Conservation (phyloP, 2,329 filamentous ascomycete species). For the Stemphylium lycopersici region DNA sequence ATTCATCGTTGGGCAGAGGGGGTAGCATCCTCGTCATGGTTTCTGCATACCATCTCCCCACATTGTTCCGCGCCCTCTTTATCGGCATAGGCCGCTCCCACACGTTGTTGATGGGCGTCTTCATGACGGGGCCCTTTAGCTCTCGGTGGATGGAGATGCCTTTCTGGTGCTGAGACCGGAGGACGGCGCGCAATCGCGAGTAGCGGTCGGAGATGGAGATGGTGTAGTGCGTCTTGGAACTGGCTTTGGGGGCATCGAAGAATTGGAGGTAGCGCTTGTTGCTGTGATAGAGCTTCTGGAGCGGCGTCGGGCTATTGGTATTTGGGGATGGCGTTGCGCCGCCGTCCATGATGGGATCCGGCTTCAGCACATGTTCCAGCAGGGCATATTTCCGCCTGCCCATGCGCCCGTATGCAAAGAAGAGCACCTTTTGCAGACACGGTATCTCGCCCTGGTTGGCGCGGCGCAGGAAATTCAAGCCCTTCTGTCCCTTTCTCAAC, state of each 20-base stretch:
- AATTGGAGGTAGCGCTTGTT: constrained; percentile 35
- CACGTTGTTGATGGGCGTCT: constrained; percentile 52
- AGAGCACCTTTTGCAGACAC: constrained; percentile 59
- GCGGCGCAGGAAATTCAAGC: constrained; percentile 54
- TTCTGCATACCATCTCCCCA: constrained; percentile 52
- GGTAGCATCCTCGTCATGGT: constrained; percentile 52
- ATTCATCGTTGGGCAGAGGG: constrained; percentile 54
- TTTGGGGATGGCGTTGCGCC: constrained; percentile 3
- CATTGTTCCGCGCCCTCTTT: constrained; percentile 52
- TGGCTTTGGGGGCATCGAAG: constrained; percentile 37
- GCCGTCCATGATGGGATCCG: constrained; percentile 21
- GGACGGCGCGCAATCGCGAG: constrained; percentile 35
- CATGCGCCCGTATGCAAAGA: constrained; percentile 62
- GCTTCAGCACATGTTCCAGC: constrained; percentile 30
- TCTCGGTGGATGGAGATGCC: constrained; percentile 24
- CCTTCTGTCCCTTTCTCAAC: constrained; percentile 41
- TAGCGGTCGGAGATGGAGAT: constrained; percentile 42
- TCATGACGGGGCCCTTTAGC: constrained; percentile 34
- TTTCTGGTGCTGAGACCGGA: constrained; percentile 33
- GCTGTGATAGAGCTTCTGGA: constrained; percentile 48
- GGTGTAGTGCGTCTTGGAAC: constrained; percentile 16
- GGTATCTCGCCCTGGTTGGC: constrained; percentile 63
- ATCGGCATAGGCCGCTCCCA: constrained; percentile 56
- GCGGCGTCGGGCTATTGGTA: constrained; percentile 20
- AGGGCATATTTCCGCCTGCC: constrained; percentile 60